These are phyloP conservation scores for Schizochytrium sp. DNA, from an alignment of 108 stramenopile genomes.

Conservation along the genomic window DNA sequence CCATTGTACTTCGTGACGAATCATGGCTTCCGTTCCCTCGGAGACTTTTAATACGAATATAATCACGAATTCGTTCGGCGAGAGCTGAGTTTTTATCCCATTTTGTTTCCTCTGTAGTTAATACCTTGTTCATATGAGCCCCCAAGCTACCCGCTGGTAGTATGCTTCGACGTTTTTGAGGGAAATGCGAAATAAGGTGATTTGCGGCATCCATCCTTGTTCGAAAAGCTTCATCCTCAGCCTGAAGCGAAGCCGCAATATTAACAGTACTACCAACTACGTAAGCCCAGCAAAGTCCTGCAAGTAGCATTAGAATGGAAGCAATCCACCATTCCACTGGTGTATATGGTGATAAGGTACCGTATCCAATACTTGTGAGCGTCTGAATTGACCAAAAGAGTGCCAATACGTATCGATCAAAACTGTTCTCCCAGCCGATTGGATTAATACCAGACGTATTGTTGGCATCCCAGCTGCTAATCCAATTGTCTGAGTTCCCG, in stretches of 20 bases:
- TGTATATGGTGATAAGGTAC: constrained; percentile 70
- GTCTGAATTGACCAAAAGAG: constrained; percentile 76
- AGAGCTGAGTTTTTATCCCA: neutral
- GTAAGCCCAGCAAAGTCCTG: constrained; percentile 74
- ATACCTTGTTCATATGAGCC: too few species aligned
- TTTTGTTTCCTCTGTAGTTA: too few species aligned
- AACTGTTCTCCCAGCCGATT: constrained; percentile 68
- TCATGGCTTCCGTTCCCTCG: constrained; percentile 39
- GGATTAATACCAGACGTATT: constrained; percentile 71
- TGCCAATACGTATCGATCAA: constrained; percentile 72
- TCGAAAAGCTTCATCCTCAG: neutral
- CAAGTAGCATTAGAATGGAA: constrained; percentile 66
- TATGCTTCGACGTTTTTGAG: neutral
- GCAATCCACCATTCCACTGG: constrained; percentile 65
- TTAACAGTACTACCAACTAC: constrained; percentile 70
- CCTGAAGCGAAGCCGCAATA: constrained; percentile 59
- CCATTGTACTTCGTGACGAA: neutral
- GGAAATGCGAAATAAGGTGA: neutral
- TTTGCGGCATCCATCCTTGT: constrained; percentile 44
- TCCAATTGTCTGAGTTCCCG: constrained; percentile 69
- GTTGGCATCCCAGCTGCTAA: constrained; percentile 67
- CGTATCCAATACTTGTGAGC: constrained; percentile 74
- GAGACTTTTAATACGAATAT: neutral
- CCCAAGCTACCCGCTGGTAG: too few species aligned
- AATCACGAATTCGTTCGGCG: constrained; percentile 34